These are phyloP conservation scores for Ganoderma multipileum DNA, from an alignment of 1,284 basidiomycete species.

Conservation along the genomic window DNA sequence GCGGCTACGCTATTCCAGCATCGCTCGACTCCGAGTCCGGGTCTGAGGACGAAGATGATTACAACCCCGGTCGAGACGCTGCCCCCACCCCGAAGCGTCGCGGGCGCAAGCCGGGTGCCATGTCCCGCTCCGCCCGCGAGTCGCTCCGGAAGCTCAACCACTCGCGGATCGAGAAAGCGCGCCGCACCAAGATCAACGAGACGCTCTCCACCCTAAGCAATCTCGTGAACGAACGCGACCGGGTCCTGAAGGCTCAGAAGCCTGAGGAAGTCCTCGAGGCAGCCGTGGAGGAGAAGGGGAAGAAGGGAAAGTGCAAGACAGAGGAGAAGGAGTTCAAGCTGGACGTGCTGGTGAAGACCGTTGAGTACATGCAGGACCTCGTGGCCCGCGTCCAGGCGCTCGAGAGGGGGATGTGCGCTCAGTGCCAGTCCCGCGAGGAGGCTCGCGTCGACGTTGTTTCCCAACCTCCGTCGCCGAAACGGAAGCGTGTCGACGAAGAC, in stretches of 20 bases:
- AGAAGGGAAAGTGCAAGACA: slow-evolving; percentile 52
- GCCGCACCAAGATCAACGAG: slow-evolving; percentile 85
- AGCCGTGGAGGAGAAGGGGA: slow-evolving; percentile 45
- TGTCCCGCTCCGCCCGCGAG: slow-evolving; percentile 76
- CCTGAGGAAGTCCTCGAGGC: slow-evolving; percentile 39
- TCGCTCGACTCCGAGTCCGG: slow-evolving; percentile 33
- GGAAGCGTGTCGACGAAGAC: slow-evolving; percentile 17
- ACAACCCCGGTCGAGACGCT: slow-evolving; percentile 33
- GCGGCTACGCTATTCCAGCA: slow-evolving; percentile 33
- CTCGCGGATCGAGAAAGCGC: slow-evolving; percentile 83
- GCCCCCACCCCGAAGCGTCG: slow-evolving; percentile 52
- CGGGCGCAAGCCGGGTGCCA: slow-evolving; percentile 71
- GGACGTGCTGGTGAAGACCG: slow-evolving; percentile 78
- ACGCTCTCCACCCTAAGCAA: slow-evolving; percentile 70
- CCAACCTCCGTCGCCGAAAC: slow-evolving; percentile 19
- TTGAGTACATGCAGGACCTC: slow-evolving; percentile 72
- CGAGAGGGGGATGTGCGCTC: slow-evolving; percentile 47
- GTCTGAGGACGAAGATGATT: slow-evolving; percentile 40
- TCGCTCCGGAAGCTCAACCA: slow-evolving; percentile 83
- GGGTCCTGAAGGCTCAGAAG: slow-evolving; percentile 38
- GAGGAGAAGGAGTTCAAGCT: slow-evolving; percentile 83
- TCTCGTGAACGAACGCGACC: slow-evolving; percentile 57
- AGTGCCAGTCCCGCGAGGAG: slow-evolving; percentile 36
- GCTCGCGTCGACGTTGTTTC: not conserved
- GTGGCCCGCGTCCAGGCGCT: slow-evolving; percentile 54